A percentile compares a stretch with the other conserved stretches of the same genome.
Conservation (phyloP, 2,329 filamentous ascomycete species). For the Sphaerulina musiva region DNA sequence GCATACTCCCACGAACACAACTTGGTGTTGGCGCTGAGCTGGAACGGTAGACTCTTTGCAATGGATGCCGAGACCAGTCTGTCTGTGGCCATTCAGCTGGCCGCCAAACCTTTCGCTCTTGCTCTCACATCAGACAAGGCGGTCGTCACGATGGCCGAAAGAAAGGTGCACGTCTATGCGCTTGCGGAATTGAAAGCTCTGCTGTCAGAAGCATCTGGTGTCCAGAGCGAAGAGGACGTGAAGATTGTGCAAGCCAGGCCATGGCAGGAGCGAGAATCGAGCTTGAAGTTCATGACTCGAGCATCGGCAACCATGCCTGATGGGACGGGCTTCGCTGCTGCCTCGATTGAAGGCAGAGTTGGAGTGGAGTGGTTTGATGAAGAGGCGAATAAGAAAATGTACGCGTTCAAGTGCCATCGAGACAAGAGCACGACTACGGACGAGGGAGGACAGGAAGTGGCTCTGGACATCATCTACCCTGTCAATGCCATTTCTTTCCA, state of each 20-base stretch:
- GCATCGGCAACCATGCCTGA: conserved; percentile 95
- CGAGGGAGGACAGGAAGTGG: conserved; percentile 43
- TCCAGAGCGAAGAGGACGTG: conserved; percentile 2
- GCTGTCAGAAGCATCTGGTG: conserved; percentile 40
- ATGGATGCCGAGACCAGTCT: conserved; percentile 51
- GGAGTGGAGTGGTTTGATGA: conserved; percentile 98
- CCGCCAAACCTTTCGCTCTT: conserved; percentile 83
- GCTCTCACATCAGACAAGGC: conserved; percentile 73
- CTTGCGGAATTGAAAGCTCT: conserved; percentile 60
- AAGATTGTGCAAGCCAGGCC: conserved; percentile 43
- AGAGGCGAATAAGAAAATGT: conserved; percentile 85
- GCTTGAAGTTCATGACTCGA: conserved; percentile 90
- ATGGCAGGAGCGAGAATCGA: conserved; percentile 90
- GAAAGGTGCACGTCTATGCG: conserved; percentile 92
- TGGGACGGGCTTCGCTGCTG: conserved; percentile 86
- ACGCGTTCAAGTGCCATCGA: conserved; percentile 97
- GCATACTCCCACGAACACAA: conserved; percentile 71
- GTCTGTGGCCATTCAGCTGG: conserved; percentile 53
- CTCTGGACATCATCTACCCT: conserved; percentile 77
- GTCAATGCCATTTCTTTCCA: conserved; percentile 89
- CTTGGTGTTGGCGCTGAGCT: conserved; percentile 81
- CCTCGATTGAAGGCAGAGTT: conserved; percentile 88
- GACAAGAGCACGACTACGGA: conserved; percentile 61
- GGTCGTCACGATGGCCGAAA: conserved; percentile 90
- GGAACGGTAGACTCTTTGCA: conserved; percentile 86